Conservation (phyloP, 2,329 filamentous ascomycete species). For the Aureobasidium vineae region DNA sequence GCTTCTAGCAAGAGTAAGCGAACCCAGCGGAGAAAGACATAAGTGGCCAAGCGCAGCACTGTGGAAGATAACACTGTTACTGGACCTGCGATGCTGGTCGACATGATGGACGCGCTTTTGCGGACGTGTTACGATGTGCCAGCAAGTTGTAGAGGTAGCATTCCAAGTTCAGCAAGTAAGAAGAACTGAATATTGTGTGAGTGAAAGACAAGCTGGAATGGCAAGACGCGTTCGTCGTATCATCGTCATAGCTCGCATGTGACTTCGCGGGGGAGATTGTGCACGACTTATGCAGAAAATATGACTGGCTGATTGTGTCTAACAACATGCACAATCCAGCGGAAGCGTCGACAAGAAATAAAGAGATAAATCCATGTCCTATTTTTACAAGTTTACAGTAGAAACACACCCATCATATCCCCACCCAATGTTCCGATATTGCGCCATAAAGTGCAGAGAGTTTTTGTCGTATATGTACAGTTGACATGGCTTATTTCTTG, state of each 20-base stretch:
- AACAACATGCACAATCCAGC: background rate
- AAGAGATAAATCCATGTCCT: conserved; percentile 1
- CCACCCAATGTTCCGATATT: conserved; percentile 5
- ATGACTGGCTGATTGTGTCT: background rate
- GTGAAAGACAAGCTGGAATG: background rate
- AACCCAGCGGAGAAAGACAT: conserved; percentile 42
- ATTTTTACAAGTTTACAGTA: conserved; percentile 24
- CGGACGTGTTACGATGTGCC: background rate
- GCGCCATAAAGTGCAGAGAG: conserved; percentile 8
- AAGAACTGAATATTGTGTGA: background rate
- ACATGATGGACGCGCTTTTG: conserved; percentile 13
- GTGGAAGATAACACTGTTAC: conserved; percentile 34
- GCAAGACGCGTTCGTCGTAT: conserved; percentile 6
- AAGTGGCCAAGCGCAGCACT: conserved; percentile 34
- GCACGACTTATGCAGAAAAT: background rate
- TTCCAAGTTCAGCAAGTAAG: background rate
- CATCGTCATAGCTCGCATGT: conserved; percentile 10
- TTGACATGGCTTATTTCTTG: conserved; percentile 18
- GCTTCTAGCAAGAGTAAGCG: conserved; percentile 28
- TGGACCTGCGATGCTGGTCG: conserved; percentile 6
- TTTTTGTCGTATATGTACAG: conserved; percentile 13
- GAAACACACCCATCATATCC: conserved; percentile 15
- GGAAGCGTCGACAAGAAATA: background rate
- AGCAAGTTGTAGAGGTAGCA: background rate
- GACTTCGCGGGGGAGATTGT: conserved; percentile 1